Conservation (phyloP, 805 yeast genomes). For the Suhomyces faveliae region DNA sequence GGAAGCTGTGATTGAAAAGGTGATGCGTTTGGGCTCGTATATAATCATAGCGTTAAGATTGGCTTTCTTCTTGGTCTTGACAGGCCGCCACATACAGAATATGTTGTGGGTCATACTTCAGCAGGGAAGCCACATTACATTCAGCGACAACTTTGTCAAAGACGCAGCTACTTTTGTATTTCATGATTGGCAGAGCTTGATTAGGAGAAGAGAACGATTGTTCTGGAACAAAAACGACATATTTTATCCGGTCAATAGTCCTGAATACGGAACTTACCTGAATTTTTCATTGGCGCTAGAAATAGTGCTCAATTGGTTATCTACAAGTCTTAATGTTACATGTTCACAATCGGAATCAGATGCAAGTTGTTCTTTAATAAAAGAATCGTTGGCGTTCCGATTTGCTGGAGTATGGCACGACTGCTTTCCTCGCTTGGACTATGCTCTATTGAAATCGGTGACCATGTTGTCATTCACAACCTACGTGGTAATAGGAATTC, state of each 20-base stretch:
- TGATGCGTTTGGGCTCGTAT: background rate
- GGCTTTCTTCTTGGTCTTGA: slow-evolving; percentile 11
- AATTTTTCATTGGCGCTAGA: background rate
- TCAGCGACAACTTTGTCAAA: slow-evolving; percentile 24
- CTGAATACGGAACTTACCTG: background rate
- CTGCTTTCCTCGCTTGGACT: background rate
- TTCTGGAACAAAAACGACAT: slow-evolving; percentile 10
- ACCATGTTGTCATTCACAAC: slow-evolving; percentile 6
- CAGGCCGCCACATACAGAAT: slow-evolving; percentile 12
- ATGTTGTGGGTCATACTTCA: slow-evolving; percentile 18
- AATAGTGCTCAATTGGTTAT: slow-evolving; percentile 6
- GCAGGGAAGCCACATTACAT: slow-evolving; percentile 29
- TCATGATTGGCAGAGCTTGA: slow-evolving; percentile 16
- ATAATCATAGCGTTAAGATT: slow-evolving; percentile 10
- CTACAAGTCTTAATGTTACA: background rate
- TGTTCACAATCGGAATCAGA: background rate
- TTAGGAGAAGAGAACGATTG: slow-evolving; percentile 12
- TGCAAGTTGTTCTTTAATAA: background rate
- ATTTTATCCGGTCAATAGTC: slow-evolving; percentile 3
- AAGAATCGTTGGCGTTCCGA: background rate
- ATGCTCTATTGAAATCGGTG: slow-evolving; percentile 4
- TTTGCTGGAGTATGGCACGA: background rate
- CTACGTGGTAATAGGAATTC: slow-evolving; percentile 7
- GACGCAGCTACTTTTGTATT: slow-evolving; percentile 30
- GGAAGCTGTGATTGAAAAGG: no score